Conservation (phyloP, 2,329 filamentous ascomycete species). For the Fusarium proliferatum region DNA sequence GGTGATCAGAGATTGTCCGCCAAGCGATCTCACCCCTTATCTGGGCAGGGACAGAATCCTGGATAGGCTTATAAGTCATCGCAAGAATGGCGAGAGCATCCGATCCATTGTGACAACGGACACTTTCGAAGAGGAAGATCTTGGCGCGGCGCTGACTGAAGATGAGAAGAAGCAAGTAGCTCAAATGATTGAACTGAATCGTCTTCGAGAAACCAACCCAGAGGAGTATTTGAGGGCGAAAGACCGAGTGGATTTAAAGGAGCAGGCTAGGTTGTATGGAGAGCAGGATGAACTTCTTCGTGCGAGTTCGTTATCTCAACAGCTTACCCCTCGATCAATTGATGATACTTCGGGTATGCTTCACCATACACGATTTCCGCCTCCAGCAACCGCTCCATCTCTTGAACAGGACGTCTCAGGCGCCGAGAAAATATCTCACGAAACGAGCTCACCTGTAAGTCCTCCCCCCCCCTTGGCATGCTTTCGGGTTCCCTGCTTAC, state of each 20-base stretch:
- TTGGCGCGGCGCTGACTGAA: conserved; percentile 63
- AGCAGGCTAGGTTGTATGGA: conserved; percentile 10
- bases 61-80: conserved; percentile 57
- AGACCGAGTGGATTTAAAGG: conserved; percentile 4
- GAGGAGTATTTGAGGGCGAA: conserved; percentile 45
- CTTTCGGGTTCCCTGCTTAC: conserved; percentile 3
- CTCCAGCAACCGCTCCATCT: background rate
- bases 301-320: background rate
- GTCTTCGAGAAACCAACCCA: conserved; percentile 49
- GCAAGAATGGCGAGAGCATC: conserved; percentile 55
- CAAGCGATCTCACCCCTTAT: conserved; percentile 64
- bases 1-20: conserved; percentile 62
- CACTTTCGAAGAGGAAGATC: conserved; percentile 77
- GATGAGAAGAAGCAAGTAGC: conserved; percentile 70
- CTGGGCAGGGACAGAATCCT: conserved; percentile 73
- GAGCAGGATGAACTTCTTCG: conserved; percentile 2
- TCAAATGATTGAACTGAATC: conserved; percentile 48
- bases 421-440: background rate
- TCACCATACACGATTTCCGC: background rate
- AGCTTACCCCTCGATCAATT: conserved; percentile 16
- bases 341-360: conserved; percentile 29
- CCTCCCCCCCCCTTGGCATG: background rate
- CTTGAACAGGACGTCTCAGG: background rate
- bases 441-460: conserved; percentile 8
- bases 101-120: conserved; percentile 73